Base-by-base conservation (phyloP, 306 rosid species). In the Lathyrus sativus region DNA sequence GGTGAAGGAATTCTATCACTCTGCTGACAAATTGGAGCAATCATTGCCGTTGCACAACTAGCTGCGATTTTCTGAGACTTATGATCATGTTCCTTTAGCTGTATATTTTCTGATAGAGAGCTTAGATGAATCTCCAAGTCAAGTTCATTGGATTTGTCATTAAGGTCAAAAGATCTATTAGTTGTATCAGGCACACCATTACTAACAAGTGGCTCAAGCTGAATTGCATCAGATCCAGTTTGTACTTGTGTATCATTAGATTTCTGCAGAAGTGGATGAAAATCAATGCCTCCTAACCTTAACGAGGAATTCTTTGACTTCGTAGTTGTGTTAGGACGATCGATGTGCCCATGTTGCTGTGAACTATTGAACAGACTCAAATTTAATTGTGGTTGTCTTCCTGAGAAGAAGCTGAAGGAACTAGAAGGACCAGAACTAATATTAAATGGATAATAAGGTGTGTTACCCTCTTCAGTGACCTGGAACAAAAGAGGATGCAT, bases 231-330 rank as follows among this genome's bases (percentile, higher is more conserved):
- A 80, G 59, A 74, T 68, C 71, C 41, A 67, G 67, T 37, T 31
- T 64, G 86, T 62, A 63, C 65, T 71, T 46, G 79, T 35, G 67
- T 62, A 66, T 73, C 81, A 70, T 74, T 82, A 50, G 84, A 82
- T 82, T 92, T 93, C 87, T 85, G 97, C 82, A 90, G 78, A 67
- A 93, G 90, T 41, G 97, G 99, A 75, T 93, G 99, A 84, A 93
- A 93, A 80, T 85, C 99, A 88, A 90, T 81, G 71, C 90, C 87
- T 43, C 59, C 77, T 53, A 91, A 73, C 74, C 66, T 53, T 28
- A 77, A 74, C 71, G 81, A 78, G 59, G 79, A 79, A 64, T 77
- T 82, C 77, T 84, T 87, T 13, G 87, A 79, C 76, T 79, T 84
- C 74, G 71, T 62, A 26, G 80, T 79, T 64, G 65, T 79, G 45